Evolutionary conservation across 495 filamentous ascomycete species (phyloP).

Genomic region (Clavariopsis aquatica): DNA sequence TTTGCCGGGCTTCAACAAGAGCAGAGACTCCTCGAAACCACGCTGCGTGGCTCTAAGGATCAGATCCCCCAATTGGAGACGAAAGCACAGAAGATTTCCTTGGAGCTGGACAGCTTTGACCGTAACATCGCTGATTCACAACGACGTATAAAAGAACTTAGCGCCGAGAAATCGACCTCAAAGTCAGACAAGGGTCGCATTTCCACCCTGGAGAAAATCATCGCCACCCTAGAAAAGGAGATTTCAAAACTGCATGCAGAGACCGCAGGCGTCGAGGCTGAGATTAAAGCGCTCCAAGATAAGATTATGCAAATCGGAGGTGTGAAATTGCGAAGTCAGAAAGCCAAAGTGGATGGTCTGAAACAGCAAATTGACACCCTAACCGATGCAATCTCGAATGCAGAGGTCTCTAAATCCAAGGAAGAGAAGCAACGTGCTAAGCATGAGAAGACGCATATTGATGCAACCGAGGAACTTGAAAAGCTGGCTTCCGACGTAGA

Average conservation of each 20-base stretch:
- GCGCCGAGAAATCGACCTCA: slow-evolving; percentile 73
- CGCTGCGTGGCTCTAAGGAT: slow-evolving; percentile 71
- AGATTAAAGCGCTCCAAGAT: slow-evolving; percentile 86
- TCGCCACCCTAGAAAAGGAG: slow-evolving; percentile 72
- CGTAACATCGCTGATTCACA: slow-evolving; percentile 82
- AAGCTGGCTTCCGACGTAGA: slow-evolving; percentile 69
- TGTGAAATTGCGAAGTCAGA: slow-evolving; percentile 85
- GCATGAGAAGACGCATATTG: slow-evolving; percentile 75
- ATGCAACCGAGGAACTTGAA: slow-evolving; percentile 74
- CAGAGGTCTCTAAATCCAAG: slow-evolving; percentile 83
- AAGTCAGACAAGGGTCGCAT: slow-evolving; percentile 73
- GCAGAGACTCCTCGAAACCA: slow-evolving; percentile 71
- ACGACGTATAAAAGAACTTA: slow-evolving; percentile 78
- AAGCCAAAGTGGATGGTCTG: slow-evolving; percentile 86
- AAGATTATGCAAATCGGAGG: slow-evolving; percentile 98
- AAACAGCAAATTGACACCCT: slow-evolving; percentile 83
- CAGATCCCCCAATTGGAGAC: slow-evolving; percentile 84
- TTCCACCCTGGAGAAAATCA: slow-evolving; percentile 70
- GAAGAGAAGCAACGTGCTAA: slow-evolving; percentile 89
- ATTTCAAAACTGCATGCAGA: slow-evolving; percentile 77
- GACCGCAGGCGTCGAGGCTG: slow-evolving; percentile 81
- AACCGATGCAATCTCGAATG: slow-evolving; percentile 75
- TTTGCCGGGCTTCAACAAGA: slow-evolving; percentile 79
- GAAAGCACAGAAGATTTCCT: slow-evolving; percentile 84
- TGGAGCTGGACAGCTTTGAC: slow-evolving; percentile 85